Evolutionary conservation across 2,329 filamentous ascomycete genomes (phyloP).

Genomic region (Penicillium hesseltinei): DNA sequence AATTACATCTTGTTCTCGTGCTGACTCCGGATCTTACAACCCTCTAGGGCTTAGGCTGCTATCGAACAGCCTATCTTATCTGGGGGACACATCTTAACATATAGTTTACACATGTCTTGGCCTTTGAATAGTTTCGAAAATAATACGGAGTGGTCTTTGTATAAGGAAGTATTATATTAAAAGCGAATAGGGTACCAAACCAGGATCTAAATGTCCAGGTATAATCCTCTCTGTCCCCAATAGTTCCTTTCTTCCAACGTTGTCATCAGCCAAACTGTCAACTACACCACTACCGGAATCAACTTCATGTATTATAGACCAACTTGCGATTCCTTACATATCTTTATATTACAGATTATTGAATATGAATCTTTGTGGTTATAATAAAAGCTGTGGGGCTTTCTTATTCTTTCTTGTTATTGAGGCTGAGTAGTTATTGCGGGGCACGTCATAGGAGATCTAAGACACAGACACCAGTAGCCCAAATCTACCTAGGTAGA

Average conservation of each 20-base stretch:
- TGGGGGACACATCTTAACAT: no score
- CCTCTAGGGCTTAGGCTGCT: conserved; percentile 18
- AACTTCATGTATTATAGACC: not conserved
- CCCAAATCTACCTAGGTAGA: not conserved
- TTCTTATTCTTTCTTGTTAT: not conserved
- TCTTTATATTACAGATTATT: not conserved
- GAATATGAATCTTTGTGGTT: not conserved
- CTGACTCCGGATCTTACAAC: conserved; percentile 16
- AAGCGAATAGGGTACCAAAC: not conserved
- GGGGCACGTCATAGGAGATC: not conserved
- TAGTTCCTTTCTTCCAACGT: not conserved
- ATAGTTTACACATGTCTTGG: not conserved
- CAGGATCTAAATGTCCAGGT: not conserved
- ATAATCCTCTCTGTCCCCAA: not conserved
- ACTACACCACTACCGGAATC: not conserved
- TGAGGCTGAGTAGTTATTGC: not conserved
- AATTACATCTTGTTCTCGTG: conserved; percentile 6
- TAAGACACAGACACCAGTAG: not conserved
- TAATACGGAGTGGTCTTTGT: not conserved
- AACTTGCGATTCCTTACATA: not conserved
- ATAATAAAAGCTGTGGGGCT: not conserved
- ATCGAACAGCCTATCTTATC: not conserved
- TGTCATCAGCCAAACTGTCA: not conserved
- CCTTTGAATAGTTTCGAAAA: not conserved
- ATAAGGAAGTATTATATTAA: not conserved